Evolutionary conservation across 2,329 filamentous ascomycete genomes (phyloP), one percentile per base, ranked within the genome.

Genomic region (Aspergillus sp.): DNA sequence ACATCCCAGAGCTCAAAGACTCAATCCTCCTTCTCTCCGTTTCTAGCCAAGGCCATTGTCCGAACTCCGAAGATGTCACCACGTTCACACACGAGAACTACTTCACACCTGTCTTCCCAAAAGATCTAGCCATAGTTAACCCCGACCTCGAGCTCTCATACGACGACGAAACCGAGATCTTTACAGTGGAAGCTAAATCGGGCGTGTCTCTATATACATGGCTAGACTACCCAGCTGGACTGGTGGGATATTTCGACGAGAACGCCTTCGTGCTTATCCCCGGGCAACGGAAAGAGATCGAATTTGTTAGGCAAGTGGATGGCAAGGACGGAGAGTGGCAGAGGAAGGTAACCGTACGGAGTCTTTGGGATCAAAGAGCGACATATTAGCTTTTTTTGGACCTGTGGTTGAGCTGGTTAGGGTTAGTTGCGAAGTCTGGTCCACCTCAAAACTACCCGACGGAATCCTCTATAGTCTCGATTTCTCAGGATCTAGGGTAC

Each of bases 191-290:
- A 38, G 83, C 84, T 0, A 81, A 73, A 15, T 75, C 64, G 0
- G 84, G 82, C 0, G 77, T 84, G 0, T 82, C 83, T 3, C 76
- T 83, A 4, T 86, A 83, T 75, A 84, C 84, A 1, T 87, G 84
- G 84, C 69, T 87, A 2, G 83, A 84, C 57, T 81, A 84, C 60
- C 83, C 83, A 0, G 72, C 77, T 1, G 81, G 80, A 0, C 75
- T 79, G 1, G 78, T 85, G 9, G 75, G 84, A 0, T 79, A 79
- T 38, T 87, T 87, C 62, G 80, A 84, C 7, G 75, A 80, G 1
- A 87, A 87, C 68, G 79, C 79, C 0, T 87, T 87, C 62, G 79
- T 82, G 69, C 67, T 87, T 38, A 64, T 74, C 47, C 75, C 76
- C 23, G 82, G 81, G 0, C 75, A 82, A 69, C 75, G 73, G 52